These are phyloP conservation scores for Malus fusca DNA, from an alignment of 306 rosid species.

Conservation along the genomic window DNA sequence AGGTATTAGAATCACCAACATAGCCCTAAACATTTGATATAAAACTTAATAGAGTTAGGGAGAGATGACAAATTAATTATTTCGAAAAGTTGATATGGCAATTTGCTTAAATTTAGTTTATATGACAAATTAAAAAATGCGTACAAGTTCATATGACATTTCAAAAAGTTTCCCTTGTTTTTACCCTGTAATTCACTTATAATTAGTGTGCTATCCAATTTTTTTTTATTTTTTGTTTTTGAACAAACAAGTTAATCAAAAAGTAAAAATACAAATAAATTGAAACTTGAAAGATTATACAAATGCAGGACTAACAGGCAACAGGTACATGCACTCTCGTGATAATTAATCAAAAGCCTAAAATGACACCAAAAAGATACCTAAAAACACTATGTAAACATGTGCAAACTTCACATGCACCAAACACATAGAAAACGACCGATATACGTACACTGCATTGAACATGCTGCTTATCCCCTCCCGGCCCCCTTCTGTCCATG, in stretches of 20 bases:
- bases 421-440: conserved; percentile 7
- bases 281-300: background rate
- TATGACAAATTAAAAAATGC: too few relatives aligned
- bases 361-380: background rate
- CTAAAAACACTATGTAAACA: background rate
- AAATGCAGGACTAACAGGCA: background rate
- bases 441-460: background rate
- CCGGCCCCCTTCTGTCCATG: background rate
- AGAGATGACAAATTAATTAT: too few relatives aligned
- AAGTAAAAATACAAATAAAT: too few relatives aligned
- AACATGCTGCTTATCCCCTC: background rate
- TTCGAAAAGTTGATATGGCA: too few relatives aligned
- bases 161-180: too few relatives aligned
- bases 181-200: background rate
- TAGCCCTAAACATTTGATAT: too few relatives aligned
- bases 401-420: conserved; percentile 8
- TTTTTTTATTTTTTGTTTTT: too few relatives aligned
- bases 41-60: too few relatives aligned
- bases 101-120: too few relatives aligned
- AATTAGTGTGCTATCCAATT: background rate
- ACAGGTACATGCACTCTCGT: background rate
- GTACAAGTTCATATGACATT: too few relatives aligned
- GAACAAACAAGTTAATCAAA: background rate
- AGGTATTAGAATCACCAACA: too few relatives aligned
- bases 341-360: background rate